A percentile compares a stretch with the other conserved stretches of the same genome.
Conservation (phyloP, 768 basidiomycete species). For the Tylopilus felleus region DNA sequence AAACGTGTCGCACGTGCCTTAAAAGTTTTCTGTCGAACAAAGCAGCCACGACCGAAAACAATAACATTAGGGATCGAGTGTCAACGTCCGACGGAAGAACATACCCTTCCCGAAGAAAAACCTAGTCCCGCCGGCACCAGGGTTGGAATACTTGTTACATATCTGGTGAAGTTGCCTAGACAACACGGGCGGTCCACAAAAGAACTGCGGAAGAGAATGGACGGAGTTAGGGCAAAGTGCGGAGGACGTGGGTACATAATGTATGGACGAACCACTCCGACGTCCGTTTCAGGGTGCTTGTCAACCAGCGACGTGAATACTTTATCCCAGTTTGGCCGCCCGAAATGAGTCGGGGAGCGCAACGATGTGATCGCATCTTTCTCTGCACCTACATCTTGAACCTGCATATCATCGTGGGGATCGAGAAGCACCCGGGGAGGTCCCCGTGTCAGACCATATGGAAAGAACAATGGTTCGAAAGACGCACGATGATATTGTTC, state of each 20-base stretch:
- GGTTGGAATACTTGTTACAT: conserved; percentile 82
- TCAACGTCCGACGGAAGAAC: conserved; percentile 18
- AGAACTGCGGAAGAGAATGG: conserved; percentile 46
- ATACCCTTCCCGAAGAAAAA: conserved; percentile 91
- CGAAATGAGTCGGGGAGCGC: conserved; percentile 90
- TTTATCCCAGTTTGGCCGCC: conserved; percentile 82
- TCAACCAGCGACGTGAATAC: conserved; percentile 70
- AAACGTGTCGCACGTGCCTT: not conserved
- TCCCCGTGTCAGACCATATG: not conserved
- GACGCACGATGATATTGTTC: conserved; percentile 81
- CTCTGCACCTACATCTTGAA: conserved; percentile 90
- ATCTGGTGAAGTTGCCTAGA: conserved; percentile 70
- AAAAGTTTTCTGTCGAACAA: conserved; percentile 23
- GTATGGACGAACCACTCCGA: conserved; percentile 62
- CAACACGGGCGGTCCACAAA: conserved; percentile 78
- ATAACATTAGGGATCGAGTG: conserved; percentile 1
- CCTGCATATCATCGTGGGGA: conserved; percentile 32
- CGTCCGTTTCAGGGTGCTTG: conserved; percentile 85
- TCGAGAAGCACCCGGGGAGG: not conserved
- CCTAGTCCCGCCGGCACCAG: conserved; percentile 65
- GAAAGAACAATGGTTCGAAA: not conserved
- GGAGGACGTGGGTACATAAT: not conserved
- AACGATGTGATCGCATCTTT: conserved; percentile 88
- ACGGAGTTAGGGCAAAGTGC: not conserved
- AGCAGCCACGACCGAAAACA: not conserved